Conservation (phyloP, 1,139 yeast species). For the Kodamaea plutei region DNA sequence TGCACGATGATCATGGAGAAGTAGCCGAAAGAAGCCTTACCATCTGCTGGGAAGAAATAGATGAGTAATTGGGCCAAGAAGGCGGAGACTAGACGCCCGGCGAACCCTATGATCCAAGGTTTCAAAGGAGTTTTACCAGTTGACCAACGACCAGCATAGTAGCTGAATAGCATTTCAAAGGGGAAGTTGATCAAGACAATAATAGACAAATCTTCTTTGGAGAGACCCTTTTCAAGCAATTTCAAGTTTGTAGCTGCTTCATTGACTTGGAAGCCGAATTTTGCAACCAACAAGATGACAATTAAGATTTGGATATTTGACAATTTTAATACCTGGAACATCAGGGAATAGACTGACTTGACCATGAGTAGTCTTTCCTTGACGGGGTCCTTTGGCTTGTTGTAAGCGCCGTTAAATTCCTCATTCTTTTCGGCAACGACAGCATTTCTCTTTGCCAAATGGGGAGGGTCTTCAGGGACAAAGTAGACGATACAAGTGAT, state of each 20-base stretch:
- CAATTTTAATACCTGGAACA: constrained; percentile 72
- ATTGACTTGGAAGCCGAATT: constrained; percentile 91
- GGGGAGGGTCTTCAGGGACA: constrained; percentile 66
- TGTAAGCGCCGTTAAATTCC: constrained; percentile 24
- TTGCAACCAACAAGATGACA: constrained; percentile 70
- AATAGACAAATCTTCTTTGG: constrained; percentile 88
- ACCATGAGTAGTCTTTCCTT: constrained; percentile 15
- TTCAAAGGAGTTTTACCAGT: constrained; percentile 64
- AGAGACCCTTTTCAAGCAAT: constrained; percentile 85
- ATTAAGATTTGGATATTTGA: constrained; percentile 77
- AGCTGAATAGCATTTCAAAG: constrained; percentile 90
- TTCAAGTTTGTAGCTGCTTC: constrained; percentile 94
- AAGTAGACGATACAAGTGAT: constrained; percentile 62
- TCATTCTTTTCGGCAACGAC: constrained; percentile 23
- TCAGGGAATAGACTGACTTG: constrained; percentile 60
- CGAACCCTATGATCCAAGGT: constrained; percentile 88
- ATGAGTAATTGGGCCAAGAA: constrained; percentile 71
- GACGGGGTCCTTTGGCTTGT: constrained; percentile 18
- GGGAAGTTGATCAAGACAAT: constrained; percentile 95
- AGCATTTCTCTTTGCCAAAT: constrained; percentile 34
- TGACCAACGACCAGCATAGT: constrained; percentile 95
- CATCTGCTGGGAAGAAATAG: constrained; percentile 61
- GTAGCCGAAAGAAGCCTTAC: constrained; percentile 47
- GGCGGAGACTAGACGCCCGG: constrained; percentile 82
- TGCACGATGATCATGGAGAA: constrained; percentile 71